phyloP scores from a whole-genome alignment of 345 rosid species.

The Carallia brachiata region DNA sequence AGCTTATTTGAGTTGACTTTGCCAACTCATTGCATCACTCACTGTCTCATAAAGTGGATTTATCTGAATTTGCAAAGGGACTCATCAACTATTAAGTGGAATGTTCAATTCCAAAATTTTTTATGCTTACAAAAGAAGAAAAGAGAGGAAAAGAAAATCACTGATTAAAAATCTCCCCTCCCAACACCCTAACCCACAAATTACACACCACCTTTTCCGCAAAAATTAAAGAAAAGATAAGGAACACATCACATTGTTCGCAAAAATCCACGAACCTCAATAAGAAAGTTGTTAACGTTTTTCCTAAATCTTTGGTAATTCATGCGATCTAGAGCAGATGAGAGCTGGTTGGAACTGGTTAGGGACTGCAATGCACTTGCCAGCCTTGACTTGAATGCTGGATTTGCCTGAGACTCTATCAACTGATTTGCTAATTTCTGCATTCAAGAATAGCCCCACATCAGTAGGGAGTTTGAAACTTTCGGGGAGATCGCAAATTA shows the following conservation, averaged over 20 bases:
- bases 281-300: conserved; percentile 70
- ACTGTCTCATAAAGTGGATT: too few relatives aligned
- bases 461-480: too few relatives aligned
- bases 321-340: conserved; percentile 72
- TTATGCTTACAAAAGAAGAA: too few relatives aligned
- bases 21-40: too few relatives aligned
- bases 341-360: conserved; percentile 80
- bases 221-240: neutral
- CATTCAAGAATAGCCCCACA: neutral
- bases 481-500: too few relatives aligned
- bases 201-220: neutral
- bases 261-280: conserved; percentile 92
- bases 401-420: conserved; percentile 72
- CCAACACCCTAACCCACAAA: too few relatives aligned
- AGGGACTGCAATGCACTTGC: conserved; percentile 69
- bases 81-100: too few relatives aligned
- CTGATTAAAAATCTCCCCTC: too few relatives aligned
- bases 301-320: conserved; percentile 93
- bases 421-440: conserved; percentile 80
- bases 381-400: conserved; percentile 55
- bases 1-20: too few relatives aligned
- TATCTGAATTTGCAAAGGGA: too few relatives aligned
- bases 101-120: too few relatives aligned
- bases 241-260: conserved; percentile 46
- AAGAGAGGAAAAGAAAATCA: too few relatives aligned